phyloP scores from a whole-genome alignment of 1,139 yeast genomes.

The Eremothecium sinecaudum region DNA sequence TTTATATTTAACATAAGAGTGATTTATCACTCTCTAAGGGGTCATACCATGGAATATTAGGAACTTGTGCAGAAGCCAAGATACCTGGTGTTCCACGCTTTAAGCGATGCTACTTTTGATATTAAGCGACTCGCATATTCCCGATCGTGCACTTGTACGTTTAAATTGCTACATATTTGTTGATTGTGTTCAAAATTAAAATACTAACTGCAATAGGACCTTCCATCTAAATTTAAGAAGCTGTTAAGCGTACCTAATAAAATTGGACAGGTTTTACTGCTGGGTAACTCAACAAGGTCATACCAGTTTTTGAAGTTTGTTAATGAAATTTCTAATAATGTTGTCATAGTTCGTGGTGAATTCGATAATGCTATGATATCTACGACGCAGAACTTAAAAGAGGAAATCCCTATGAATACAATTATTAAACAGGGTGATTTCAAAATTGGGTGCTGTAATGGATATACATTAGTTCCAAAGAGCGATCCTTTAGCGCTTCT shows the following conservation, averaged over 20 bases:
- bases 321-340: conserved; percentile 57
- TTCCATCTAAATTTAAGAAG: conserved; percentile 52
- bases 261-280: conserved; percentile 72
- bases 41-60: too few species aligned
- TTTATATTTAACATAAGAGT: too few species aligned
- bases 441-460: conserved; percentile 77
- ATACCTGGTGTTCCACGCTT: too few species aligned
- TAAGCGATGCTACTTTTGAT: conserved; percentile 71
- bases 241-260: conserved; percentile 64
- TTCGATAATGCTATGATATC: conserved; percentile 36
- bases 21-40: too few species aligned
- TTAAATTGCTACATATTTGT: neutral
- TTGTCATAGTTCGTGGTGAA: conserved; percentile 76
- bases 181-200: conserved; percentile 1
- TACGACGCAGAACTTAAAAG: conserved; percentile 52
- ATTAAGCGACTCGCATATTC: conserved; percentile 82
- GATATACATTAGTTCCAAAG: conserved; percentile 74
- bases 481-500: conserved; percentile 79
- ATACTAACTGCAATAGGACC: conserved; percentile 26
- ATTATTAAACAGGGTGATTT: conserved; percentile 62
- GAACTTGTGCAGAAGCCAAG: too few species aligned
- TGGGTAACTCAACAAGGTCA: conserved; percentile 78
- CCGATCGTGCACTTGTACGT: conserved; percentile 63
- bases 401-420: conserved; percentile 56
- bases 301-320: conserved; percentile 55